Conservation (phyloP, 73 alveolate genomes). For the Paramecium biaurelia region DNA sequence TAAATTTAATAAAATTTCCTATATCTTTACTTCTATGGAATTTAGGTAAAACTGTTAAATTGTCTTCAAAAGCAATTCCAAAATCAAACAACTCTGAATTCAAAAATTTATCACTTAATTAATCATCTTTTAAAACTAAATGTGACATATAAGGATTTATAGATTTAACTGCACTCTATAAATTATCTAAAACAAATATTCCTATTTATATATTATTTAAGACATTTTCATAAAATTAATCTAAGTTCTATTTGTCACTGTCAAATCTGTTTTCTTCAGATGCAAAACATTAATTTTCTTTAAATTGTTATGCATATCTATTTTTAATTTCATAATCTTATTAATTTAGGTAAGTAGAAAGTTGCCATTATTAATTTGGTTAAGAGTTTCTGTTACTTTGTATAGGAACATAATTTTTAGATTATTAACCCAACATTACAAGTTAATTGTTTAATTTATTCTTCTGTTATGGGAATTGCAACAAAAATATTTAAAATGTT, state of each 20-base stretch:
- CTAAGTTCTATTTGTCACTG: neutral
- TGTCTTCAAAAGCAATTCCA: neutral
- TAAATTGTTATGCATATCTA: neutral
- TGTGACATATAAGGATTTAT: neutral
- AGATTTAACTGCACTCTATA: neutral
- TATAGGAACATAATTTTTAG: neutral
- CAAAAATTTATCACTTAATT: neutral
- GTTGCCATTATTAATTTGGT: neutral
- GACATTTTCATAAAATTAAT: neutral
- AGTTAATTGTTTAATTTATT: neutral
- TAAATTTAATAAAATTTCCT: neutral
- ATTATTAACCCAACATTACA: neutral
- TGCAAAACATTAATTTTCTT: neutral
- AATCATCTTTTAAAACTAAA: neutral
- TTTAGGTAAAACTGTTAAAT: neutral
- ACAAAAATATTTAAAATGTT: neutral
- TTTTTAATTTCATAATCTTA: neutral
- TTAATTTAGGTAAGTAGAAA: neutral
- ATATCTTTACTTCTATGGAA: conserved; percentile 15
- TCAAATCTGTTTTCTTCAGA: conserved; percentile 3
- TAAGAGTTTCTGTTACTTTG: neutral
- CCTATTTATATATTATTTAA: neutral
- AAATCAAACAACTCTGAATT: neutral
- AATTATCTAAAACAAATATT: neutral
- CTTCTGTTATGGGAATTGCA: neutral